Base-by-base conservation (phyloP, 768 basidiomycete genomes). In the Phaeotremella skinneri region DNA sequence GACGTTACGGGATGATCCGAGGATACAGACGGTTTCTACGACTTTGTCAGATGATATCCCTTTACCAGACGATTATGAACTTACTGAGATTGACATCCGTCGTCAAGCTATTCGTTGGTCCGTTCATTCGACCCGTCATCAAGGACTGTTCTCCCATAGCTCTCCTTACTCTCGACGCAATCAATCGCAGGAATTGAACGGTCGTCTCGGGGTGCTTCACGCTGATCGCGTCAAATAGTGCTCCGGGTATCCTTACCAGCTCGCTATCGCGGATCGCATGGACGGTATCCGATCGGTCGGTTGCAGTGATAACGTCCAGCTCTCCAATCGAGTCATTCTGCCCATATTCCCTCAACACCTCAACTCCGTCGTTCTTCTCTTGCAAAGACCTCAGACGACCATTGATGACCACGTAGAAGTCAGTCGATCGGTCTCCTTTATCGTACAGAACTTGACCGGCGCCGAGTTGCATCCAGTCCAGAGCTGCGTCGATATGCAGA, bases 221-320 rank as follows among this genome's bases (percentile, higher is more conserved):
- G 16, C 75, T 74, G 58, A 98, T 94, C 0, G 96, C 96, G 75
- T 98, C 98, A 81, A 98, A 99, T 9, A 99, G 81, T 0, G 96
- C 96, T 70, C 89, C 86, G 0, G 96, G 96, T 89, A 99, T 96
- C 27, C 94, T 81, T 27, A 94, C 94, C 13, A 99, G 82, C 75
- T 99, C 96, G 0, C 92, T 91, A 73, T 99, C 96, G 68, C 96
- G 90, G 63, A 99, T 98, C 5, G 96, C 96, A 78, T 98, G 94
- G 17, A 97, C 85, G 0, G 92, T 98, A 49, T 86, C 93, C 55
- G 87, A 83, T 57, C 96, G 84, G 2, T 84, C 83, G 17, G 87
- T 88, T 67, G 87, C 89, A 6, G 93, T 96, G 69, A 99, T 98
- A 52, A 96, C 96, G 74, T 98, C 96, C 13, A 99, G 82, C 77